phyloP scores from a whole-genome alignment of 2,329 filamentous ascomycete species.

The Pseudogymnoascus sp. region DNA sequence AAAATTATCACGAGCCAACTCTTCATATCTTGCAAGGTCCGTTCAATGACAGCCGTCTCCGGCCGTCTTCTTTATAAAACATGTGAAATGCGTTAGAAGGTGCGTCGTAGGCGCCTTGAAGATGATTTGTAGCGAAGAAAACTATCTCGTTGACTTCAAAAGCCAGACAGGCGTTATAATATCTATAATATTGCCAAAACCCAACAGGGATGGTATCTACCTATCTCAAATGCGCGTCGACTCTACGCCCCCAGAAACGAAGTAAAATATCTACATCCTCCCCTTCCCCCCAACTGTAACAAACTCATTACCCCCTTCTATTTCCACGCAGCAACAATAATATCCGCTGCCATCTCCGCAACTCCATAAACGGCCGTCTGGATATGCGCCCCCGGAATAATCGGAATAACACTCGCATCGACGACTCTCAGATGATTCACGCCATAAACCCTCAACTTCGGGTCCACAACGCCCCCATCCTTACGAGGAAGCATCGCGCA shows the following conservation, averaged over 20 bases:
- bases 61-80: neutral
- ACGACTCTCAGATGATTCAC: constrained; percentile 19
- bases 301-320: neutral
- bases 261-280: neutral
- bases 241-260: neutral
- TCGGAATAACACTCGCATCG: constrained; percentile 19
- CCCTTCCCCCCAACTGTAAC: neutral
- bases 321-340: constrained; percentile 12
- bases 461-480: constrained; percentile 19
- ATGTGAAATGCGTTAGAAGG: neutral
- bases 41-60: neutral
- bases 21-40: neutral
- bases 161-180: neutral
- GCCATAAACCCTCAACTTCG: constrained; percentile 18
- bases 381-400: constrained; percentile 16
- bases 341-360: constrained; percentile 18
- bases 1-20: neutral
- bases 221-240: neutral
- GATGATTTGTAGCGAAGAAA: neutral
- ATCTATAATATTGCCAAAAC: neutral
- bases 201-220: neutral
- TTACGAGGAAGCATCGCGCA: constrained; percentile 18
- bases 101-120: neutral
- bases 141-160: neutral
- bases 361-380: constrained; percentile 17